Base-by-base conservation (phyloP, 331 rosid species). In the Rosa hybrid region DNA sequence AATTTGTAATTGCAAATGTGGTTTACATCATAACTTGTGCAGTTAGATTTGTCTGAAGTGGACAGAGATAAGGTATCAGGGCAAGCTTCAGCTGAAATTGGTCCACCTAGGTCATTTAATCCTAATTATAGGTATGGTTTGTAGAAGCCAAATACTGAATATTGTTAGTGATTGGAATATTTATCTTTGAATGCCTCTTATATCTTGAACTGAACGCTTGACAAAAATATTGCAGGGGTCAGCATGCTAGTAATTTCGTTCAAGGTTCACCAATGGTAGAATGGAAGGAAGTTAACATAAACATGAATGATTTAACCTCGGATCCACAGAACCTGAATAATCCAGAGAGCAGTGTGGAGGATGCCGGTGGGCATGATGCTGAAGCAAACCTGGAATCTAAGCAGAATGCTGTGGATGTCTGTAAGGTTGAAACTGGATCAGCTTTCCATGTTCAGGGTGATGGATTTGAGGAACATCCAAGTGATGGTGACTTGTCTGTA, bases 41-140 rank as follows among this genome's bases (percentile, higher is more conserved):
- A 96, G 98, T 78, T 96, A 83, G 94, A 93, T 86, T 70, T 93
- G 77, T 89, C 89, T 69, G 93, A 83, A 86, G 68, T 90, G 74
- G 91, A 83, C 70, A 93, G 99, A 86, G 88, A 91, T 86, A 90
- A 90, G 85, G 63, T 96, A 65, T 93, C 99, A 4, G 99, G 99
- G 74, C 96, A 96, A 88, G 88, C 91, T 83, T 86, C 93, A 45
- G 90, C 93, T 60, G 83, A 62, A 82, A 87, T 88, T 83, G 78
- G 17, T 41, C 25, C 84, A 83, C 86, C 83, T 81, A 84, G 84
- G 83, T 62, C 72, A 14, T 71, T 72, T 21, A 72, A 74, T 83
- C 83, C 70, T 79, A 85, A 75, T 78, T 27, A 88, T 79, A 34
- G 93, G 99, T 92, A 86, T 73, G 80, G 63, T 72, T 83, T 76